These are phyloP conservation scores for Cydonia oblonga DNA, from an alignment of 331 rosid species.

Conservation along the genomic window DNA sequence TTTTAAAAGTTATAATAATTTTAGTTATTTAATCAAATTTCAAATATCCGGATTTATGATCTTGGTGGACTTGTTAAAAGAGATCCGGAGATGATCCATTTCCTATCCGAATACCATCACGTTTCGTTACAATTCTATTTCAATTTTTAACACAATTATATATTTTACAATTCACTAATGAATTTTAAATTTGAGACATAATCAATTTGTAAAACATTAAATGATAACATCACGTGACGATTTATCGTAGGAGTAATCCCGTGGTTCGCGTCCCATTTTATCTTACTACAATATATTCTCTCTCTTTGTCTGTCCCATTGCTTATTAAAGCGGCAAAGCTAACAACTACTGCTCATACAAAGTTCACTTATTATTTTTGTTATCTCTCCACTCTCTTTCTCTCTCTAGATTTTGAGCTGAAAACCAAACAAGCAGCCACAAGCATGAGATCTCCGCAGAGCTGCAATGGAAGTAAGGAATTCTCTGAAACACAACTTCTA, in stretches of 20 bases:
- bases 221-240: too few species aligned
- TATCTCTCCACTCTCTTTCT: not conserved
- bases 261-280: not conserved
- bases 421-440: slow-evolving; percentile 16
- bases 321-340: slow-evolving; percentile 62
- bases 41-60: accelerated
- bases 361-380: slow-evolving; percentile 7
- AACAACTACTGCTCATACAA: slow-evolving; percentile 26
- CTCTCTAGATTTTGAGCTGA: slow-evolving; percentile 27
- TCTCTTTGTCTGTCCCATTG: slow-evolving; percentile 16
- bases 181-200: too few species aligned
- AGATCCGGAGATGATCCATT: too few species aligned
- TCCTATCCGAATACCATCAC: too few species aligned
- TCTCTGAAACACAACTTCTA: slow-evolving; percentile 3
- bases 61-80: too few species aligned
- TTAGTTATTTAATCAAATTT: too few species aligned
- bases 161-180: too few species aligned
- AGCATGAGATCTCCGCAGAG: slow-evolving; percentile 58
- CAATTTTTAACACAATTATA: too few species aligned
- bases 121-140: too few species aligned
- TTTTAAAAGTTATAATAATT: too few species aligned
- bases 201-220: too few species aligned
- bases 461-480: slow-evolving; percentile 41
- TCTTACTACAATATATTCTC: not conserved
- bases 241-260: not conserved